These are phyloP conservation scores for Drechslerella stenobrocha DNA, from an alignment of 2,329 filamentous ascomycete genomes.

Conservation along the genomic window DNA sequence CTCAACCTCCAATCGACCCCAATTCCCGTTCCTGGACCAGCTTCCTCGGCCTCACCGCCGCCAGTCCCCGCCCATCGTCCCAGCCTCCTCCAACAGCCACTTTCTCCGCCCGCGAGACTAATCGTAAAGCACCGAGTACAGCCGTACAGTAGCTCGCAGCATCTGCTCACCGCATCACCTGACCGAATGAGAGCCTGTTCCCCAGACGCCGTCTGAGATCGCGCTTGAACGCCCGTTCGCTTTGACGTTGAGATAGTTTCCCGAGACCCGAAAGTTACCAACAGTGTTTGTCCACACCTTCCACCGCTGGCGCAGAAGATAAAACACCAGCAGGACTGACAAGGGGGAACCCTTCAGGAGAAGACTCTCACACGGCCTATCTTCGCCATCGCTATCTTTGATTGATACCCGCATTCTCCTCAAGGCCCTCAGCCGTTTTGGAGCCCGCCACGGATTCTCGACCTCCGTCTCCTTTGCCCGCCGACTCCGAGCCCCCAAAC, in stretches of 20 bases:
- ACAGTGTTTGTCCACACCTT: not conserved
- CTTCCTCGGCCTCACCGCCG: constrained; percentile 1
- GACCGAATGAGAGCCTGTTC: constrained; percentile 1
- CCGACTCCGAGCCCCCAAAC: constrained; percentile 31
- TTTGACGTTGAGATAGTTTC: no score
- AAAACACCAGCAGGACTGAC: constrained; percentile 2
- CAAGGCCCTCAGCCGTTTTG: constrained; percentile 34
- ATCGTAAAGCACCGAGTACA: constrained; percentile 19
- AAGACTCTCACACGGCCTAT: not conserved
- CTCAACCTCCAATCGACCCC: constrained; percentile 10
- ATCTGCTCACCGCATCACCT: constrained; percentile 1
- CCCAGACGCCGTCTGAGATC: constrained; percentile 1
- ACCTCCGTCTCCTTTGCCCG: constrained; percentile 44
- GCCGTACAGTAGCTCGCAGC: constrained; percentile 1
- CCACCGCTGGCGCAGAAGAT: not conserved
- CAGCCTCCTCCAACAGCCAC: constrained; percentile 28
- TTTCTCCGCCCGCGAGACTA: constrained; percentile 1
- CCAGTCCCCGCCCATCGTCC: constrained; percentile 4
- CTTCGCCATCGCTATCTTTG: not conserved
- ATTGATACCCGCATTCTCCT: constrained; percentile 5
- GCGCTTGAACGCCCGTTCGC: not conserved
- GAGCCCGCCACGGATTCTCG: constrained; percentile 47
- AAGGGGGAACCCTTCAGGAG: constrained; percentile 5
- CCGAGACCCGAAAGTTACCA: no score
- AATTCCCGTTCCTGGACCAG: constrained; percentile 3